Evolutionary conservation across 768 basidiomycete genomes (phyloP), one percentile per base, ranked within the genome.

Genomic region (Xerocomus potaroensis): DNA sequence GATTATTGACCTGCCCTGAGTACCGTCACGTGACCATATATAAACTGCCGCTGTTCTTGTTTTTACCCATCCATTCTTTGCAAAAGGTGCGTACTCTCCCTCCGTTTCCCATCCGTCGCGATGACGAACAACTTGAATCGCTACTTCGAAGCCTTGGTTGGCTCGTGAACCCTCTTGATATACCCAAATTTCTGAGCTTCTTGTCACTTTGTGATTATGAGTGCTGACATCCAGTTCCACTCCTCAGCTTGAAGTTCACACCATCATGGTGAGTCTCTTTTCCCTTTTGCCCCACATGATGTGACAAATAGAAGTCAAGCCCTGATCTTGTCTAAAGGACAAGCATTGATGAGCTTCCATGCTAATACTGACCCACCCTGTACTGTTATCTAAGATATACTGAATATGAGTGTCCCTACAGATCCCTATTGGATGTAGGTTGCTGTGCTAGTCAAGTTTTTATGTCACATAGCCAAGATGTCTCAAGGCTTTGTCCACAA

Each of bases 171-270:
- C 64, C 69, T 64, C 70, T 73, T 72, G 63, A 78, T 71, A 91
- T 90, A 91, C 87, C 88, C 87, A 90, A 91, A 89, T 91, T 90
- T 89, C 88, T 72, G 87, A 90, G 75, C 71, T 56, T 55, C 57
- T 41, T 33, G 31, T 15, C 19, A 8, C 40, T n/a, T 32, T 30
- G 4, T 38, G 37, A 8, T 26, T 18, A 18, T 15, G 3, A 9
- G 24, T 48, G 41, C 65, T 67, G n/a, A 56, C 50, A 4, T 0
- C 33, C n/a, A n/a, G 14, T 19, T 30, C 27, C 22, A n/a, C 3
- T 16, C 34, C 35, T 10, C 38, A 48, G 50, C 11, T 43, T 19
- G 9, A 29, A 24, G 31, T 3, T 21, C 11, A 15, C 15, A 4
- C 35, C 36, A n/a, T n/a, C n/a, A n/a, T n/a, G n/a, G 76, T 78